A percentile compares a stretch with the other conserved stretches of the same genome.
Conservation (phyloP, 2,329 filamentous ascomycete genomes). For the Aspergillus glaucus region DNA sequence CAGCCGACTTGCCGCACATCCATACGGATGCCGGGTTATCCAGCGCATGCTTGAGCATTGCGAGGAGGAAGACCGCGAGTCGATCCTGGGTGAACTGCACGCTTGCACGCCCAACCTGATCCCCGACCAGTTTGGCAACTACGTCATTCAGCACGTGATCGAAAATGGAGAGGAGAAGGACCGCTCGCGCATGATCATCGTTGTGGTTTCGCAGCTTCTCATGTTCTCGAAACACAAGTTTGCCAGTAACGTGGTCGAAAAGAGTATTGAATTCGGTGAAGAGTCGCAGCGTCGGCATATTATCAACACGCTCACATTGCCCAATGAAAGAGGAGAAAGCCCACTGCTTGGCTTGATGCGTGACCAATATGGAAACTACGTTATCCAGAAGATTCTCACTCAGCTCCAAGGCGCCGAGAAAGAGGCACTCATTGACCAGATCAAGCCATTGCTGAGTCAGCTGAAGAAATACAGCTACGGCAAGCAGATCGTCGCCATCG, state of each 20-base stretch:
- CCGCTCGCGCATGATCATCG: slow-evolving; percentile 62
- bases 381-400: slow-evolving; percentile 78
- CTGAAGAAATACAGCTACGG: slow-evolving; percentile 60
- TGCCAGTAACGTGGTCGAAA: slow-evolving; percentile 95
- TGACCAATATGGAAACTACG: slow-evolving; percentile 92
- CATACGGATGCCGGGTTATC: slow-evolving; percentile 86
- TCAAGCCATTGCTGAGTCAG: slow-evolving; percentile 55
- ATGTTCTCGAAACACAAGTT: slow-evolving; percentile 88
- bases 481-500: slow-evolving; percentile 61
- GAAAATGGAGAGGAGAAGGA: slow-evolving; percentile 68
- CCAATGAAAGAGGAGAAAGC: slow-evolving; percentile 59
- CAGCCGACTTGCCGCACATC: slow-evolving; percentile 65
- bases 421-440: slow-evolving; percentile 55
- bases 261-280: slow-evolving; percentile 70
- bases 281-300: slow-evolving; percentile 65
- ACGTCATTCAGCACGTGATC: slow-evolving; percentile 91
- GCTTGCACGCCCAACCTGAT: slow-evolving; percentile 65
- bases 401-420: slow-evolving; percentile 56
- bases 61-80: slow-evolving; percentile 61
- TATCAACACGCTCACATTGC: slow-evolving; percentile 54
- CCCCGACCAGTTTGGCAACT: slow-evolving; percentile 87
- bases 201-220: slow-evolving; percentile 67
- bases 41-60: slow-evolving; percentile 86
- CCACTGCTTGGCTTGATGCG: slow-evolving; percentile 74
- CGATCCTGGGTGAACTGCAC: slow-evolving; percentile 74